Conservation (phyloP, 2,329 filamentous ascomycete genomes). For the Polychaeton citri region DNA sequence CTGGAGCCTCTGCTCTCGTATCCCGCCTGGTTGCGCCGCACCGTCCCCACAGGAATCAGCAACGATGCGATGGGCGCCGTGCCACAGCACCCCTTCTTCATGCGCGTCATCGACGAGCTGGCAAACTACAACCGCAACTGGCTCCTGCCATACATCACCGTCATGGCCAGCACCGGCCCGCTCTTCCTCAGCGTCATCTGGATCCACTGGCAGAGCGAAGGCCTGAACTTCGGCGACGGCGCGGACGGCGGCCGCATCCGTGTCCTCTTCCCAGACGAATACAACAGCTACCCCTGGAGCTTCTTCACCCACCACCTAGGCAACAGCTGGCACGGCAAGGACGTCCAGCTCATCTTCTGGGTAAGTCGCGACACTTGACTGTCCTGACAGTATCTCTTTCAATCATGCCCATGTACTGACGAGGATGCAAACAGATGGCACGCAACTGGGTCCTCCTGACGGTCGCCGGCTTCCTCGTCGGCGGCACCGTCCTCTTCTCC, state of each 20-base stretch:
- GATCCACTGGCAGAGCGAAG: conserved; percentile 54
- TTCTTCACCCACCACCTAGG: conserved; percentile 57
- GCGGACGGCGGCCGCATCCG: conserved; percentile 41
- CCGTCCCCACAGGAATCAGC: conserved; percentile 62
- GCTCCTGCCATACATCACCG: conserved; percentile 59
- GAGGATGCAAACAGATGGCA: conserved; percentile 18
- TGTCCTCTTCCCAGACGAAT: conserved; percentile 57
- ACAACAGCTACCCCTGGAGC: conserved; percentile 54
- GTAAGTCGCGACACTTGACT: conserved; percentile 20
- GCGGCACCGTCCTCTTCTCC: conserved; percentile 32
- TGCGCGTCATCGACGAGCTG: conserved; percentile 54
- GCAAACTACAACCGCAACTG: conserved; percentile 55
- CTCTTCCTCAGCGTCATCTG: conserved; percentile 64
- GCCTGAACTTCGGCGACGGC: conserved; percentile 29
- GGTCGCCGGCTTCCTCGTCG: conserved; percentile 36
- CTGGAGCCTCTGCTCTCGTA: conserved; percentile 54
- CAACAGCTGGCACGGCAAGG: conserved; percentile 52
- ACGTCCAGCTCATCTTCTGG: conserved; percentile 54
- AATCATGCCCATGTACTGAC: not conserved
- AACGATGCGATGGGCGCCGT: conserved; percentile 70
- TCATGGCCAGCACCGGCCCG: conserved; percentile 68
- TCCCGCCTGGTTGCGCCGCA: conserved; percentile 57
- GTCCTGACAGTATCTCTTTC: not conserved
- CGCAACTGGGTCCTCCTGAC: conserved; percentile 44
- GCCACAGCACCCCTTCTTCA: conserved; percentile 61